A percentile compares a stretch with the other conserved stretches of the same genome.
Evolutionary conservation across 2,329 filamentous ascomycete species (phyloP).

Genomic region (Waltergamsia citrina): DNA sequence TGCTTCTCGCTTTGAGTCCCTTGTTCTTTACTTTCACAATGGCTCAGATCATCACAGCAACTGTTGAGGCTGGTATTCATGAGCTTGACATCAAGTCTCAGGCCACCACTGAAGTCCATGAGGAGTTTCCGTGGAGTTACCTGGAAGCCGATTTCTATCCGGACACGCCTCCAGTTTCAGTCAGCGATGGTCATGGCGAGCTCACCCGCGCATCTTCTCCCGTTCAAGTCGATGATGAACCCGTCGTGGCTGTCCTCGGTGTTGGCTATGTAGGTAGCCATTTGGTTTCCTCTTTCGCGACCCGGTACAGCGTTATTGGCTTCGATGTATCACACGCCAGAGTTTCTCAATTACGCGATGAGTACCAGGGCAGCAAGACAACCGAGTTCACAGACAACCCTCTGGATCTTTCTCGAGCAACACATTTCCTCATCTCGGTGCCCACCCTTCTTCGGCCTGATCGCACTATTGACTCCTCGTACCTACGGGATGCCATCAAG

Average conservation of each 20-base stretch:
- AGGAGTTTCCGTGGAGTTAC: constrained; percentile 4
- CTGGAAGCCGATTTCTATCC: constrained; percentile 1
- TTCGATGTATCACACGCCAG: constrained; percentile 35
- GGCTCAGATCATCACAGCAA: not conserved
- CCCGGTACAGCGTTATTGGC: constrained; percentile 30
- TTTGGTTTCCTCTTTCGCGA: constrained; percentile 33
- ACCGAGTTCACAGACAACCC: constrained; percentile 27
- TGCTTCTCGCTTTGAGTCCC: not conserved
- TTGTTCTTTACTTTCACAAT: not conserved
- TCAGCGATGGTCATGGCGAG: constrained; percentile 4
- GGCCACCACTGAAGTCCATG: not conserved
- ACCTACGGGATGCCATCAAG: constrained; percentile 30
- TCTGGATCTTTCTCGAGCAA: constrained; percentile 27
- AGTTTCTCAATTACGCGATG: constrained; percentile 19
- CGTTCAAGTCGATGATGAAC: constrained; percentile 12
- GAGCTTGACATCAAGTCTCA: not conserved
- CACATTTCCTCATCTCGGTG: constrained; percentile 43
- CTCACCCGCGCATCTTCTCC: constrained; percentile 1
- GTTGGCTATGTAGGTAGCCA: constrained; percentile 44
- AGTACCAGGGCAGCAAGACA: constrained; percentile 14
- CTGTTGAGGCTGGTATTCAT: not conserved
- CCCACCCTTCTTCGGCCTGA: constrained; percentile 38
- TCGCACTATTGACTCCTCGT: constrained; percentile 36
- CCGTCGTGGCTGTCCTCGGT: constrained; percentile 37
- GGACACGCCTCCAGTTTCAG: constrained; percentile 5